phyloP scores from a whole-genome alignment of 2,329 filamentous ascomycete species.

The Ophiocordyceps camponoti-rufipedis region DNA sequence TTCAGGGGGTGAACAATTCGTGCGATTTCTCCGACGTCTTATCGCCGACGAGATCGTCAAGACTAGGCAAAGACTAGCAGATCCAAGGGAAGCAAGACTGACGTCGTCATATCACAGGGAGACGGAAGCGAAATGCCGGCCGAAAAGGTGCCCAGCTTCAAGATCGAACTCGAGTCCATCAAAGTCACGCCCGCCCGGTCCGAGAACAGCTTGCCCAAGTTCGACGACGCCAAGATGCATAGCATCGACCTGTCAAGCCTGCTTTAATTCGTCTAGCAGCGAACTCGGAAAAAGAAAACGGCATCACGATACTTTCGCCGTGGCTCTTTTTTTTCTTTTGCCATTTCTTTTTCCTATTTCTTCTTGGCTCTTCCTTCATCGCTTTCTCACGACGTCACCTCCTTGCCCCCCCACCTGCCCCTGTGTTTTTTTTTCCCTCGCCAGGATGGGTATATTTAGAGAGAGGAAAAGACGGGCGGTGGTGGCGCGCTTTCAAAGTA shows the following conservation, averaged over 20 bases:
- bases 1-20: too few species aligned
- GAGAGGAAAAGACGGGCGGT: neutral
- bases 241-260: neutral
- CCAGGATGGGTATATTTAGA: neutral
- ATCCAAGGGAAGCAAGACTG: neutral
- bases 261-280: neutral
- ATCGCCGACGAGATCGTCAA: neutral
- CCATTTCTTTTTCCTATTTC: neutral
- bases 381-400: neutral
- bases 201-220: constrained; percentile 11
- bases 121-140: constrained; percentile 13
- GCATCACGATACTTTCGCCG: too few species aligned
- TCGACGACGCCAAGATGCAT: constrained; percentile 4
- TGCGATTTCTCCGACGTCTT: neutral
- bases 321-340: too few species aligned
- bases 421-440: neutral
- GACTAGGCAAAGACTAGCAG: neutral
- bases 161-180: constrained; percentile 17
- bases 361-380: neutral
- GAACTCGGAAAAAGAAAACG: too few species aligned
- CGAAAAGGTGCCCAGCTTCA: constrained; percentile 15
- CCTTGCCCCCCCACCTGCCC: neutral
- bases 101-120: constrained; percentile 5
- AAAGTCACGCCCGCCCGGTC: constrained; percentile 9
- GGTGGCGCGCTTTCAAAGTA: neutral